Evolutionary conservation across 805 yeast genomes (phyloP), one percentile per base, ranked within the genome.

Genomic region (Monosporozyma yasuniensis): DNA sequence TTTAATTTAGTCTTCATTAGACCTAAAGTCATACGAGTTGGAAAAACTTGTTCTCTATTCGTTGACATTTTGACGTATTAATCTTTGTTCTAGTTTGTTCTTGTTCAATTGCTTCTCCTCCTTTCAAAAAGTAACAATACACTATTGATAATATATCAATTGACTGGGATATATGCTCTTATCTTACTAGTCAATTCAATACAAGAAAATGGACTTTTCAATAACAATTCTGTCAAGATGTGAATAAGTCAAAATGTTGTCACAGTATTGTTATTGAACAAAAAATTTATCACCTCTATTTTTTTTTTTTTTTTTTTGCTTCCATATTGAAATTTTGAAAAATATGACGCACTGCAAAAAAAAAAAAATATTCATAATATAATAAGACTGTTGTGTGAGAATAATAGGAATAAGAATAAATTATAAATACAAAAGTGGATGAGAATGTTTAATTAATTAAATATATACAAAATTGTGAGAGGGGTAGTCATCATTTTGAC

Each of bases 11-110:
- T 79, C 74, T 93, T 93, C 98, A 93, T 93, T 52, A 87, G 68
- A 46, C 96, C 89, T 58, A 91, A 79, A 52, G 98, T 91, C 97
- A 90, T 90, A 71, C 97, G 90, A 47, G 98, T 90, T 32, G 98
- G 96, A 69, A 90, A 90, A 44, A 90, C 98, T 65, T 87, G 95
- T 68, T 90, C 98, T 76, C 98, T 85, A 32, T 57, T 60, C 25
- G 61, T 58, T 30, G 69, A 65, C 56, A 52, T 54, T 11, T 37
- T 41, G 22, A 12, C 21, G 16, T 41, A 35, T 21, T 30, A 27
- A 7, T 18, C 10, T 22, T 25, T 19, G 12, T 28, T 35, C 23
- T 16, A 19, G 7, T 27, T n/a, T n/a, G n/a, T 16, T 21, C 46
- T 30, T 21, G 3, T 9, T 38, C 4, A 10, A 22, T 9, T 22